Evolutionary conservation across 2,329 filamentous ascomycete genomes (phyloP).

Genomic region (Aspergillus arachidicola): DNA sequence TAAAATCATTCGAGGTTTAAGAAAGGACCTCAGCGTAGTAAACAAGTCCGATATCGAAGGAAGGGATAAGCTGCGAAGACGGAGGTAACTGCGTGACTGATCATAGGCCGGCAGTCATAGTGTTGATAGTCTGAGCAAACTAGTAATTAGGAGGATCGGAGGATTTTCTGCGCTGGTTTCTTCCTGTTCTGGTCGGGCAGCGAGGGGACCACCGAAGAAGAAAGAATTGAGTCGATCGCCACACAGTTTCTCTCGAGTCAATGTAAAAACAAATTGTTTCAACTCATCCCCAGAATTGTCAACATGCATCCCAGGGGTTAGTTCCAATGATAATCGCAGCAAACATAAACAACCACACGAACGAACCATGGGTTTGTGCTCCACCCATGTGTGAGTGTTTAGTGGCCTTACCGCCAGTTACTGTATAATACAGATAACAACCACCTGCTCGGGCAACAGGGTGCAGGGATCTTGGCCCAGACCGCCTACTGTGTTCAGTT

Average conservation of each 20-base stretch:
- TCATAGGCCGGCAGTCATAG: conserved; percentile 21
- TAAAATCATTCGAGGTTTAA: conserved; percentile 16
- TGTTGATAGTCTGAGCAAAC: conserved; percentile 8
- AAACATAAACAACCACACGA: conserved; percentile 13
- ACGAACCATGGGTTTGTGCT: conserved; percentile 20
- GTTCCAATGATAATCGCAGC: not conserved
- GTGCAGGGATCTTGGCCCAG: not conserved
- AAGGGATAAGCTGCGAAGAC: conserved; percentile 6
- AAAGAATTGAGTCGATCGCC: conserved; percentile 10
- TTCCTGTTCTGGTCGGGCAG: conserved; percentile 9
- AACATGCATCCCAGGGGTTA: not conserved
- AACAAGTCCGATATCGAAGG: conserved; percentile 17
- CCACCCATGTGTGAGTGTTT: not conserved
- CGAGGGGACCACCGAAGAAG: conserved; percentile 9
- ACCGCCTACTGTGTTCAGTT: not conserved
- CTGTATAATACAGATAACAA: not conserved
- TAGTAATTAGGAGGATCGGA: conserved; percentile 9
- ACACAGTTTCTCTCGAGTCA: not conserved
- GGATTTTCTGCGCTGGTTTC: conserved; percentile 11
- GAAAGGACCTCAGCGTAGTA: conserved; percentile 8
- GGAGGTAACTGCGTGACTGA: conserved; percentile 21
- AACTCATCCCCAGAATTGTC: not conserved
- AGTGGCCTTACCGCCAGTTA: not conserved
- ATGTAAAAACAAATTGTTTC: not conserved
- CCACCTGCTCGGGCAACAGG: not conserved